phyloP scores from a whole-genome alignment of 2,329 filamentous ascomycete species.

The Xylaria multiplex region DNA sequence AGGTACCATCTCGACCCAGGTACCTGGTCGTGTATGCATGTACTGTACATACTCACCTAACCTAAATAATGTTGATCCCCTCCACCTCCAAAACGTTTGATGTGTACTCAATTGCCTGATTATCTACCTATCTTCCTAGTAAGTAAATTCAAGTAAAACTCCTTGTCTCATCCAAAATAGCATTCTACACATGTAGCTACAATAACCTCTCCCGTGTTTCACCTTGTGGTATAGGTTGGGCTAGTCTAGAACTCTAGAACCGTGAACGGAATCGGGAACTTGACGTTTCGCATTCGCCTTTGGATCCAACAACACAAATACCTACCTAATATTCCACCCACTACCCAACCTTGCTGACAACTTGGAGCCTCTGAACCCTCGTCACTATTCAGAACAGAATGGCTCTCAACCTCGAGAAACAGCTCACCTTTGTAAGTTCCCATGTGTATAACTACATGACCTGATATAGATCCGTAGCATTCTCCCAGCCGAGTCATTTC shows the following conservation, averaged over 20 bases:
- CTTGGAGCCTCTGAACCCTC: slow-evolving; percentile 17
- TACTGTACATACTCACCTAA: no score
- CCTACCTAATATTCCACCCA: neutral
- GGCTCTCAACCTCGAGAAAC: slow-evolving; percentile 82
- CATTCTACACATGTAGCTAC: no score
- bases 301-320: slow-evolving; percentile 8
- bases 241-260: neutral
- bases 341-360: neutral
- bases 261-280: slow-evolving; percentile 7
- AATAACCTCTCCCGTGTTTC: no score
- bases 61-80: no score
- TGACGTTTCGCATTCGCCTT: neutral
- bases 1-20: no score
- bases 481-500: neutral
- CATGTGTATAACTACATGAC: neutral
- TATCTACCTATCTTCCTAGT: no score
- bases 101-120: no score
- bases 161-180: no score
- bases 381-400: slow-evolving; percentile 56
- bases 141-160: no score
- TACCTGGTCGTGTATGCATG: no score
- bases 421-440: slow-evolving; percentile 79
- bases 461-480: neutral
- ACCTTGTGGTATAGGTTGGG: slow-evolving; percentile 25
- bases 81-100: no score